Evolutionary conservation across 768 basidiomycete species (phyloP).

Genomic region (Lactarius sanguifluus): DNA sequence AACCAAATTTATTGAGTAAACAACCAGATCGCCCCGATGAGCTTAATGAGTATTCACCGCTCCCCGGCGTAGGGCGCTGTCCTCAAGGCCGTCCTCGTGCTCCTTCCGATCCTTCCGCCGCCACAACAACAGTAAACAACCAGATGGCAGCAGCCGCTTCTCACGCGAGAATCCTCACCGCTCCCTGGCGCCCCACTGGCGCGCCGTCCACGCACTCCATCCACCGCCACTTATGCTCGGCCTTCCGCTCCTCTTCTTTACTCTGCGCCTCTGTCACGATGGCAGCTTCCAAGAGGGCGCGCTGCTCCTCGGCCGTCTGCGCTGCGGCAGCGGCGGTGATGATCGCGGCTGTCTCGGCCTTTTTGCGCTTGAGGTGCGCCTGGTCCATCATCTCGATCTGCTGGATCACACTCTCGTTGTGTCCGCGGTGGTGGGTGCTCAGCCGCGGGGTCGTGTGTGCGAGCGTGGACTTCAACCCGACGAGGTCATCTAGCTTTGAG

Average conservation of each 20-base stretch:
- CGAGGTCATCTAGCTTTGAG: conserved; percentile 29
- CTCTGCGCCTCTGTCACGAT: conserved; percentile 30
- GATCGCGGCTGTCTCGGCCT: conserved; percentile 40
- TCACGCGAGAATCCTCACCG: conserved; percentile 66
- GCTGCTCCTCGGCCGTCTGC: conserved; percentile 29
- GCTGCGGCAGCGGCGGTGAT: conserved; percentile 43
- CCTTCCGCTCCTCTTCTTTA: conserved; percentile 30
- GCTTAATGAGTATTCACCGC: no score
- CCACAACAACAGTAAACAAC: no score
- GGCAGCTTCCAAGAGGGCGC: conserved; percentile 28
- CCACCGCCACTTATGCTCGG: conserved; percentile 33
- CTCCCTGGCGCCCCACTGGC: no score
- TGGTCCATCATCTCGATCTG: conserved; percentile 11
- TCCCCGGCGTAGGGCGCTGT: no score
- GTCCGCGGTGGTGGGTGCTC: neutral
- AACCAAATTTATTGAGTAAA: no score
- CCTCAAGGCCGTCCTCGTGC: no score
- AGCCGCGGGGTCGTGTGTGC: conserved; percentile 23
- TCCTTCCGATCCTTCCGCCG: no score
- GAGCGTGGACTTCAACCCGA: conserved; percentile 15
- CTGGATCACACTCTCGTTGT: neutral
- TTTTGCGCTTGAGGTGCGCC: conserved; percentile 25
- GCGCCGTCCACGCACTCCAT: conserved; percentile 33
- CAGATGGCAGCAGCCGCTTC: conserved; percentile 56
- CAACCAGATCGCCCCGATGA: no score